A percentile compares a stretch with the other conserved stretches of the same genome.
phyloP scores from a whole-genome alignment of 176 grass and related monocot genomes.

The Elymus sibiricus region DNA sequence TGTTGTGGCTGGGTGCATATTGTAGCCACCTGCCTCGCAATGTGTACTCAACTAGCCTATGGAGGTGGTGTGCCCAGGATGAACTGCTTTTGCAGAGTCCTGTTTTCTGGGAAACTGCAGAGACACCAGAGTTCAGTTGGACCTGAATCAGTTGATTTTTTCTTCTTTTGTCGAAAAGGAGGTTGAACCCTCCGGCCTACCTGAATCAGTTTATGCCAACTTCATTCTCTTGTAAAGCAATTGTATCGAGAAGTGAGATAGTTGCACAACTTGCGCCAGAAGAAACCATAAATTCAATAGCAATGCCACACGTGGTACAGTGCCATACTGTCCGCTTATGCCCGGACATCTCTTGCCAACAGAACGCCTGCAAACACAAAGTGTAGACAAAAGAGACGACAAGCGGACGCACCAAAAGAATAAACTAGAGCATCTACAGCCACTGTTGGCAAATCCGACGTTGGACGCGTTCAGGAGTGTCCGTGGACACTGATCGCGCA shows the following conservation, averaged over 20 bases:
- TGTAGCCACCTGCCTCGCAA: slow-evolving; percentile 12
- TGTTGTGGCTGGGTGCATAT: slow-evolving; percentile 24
- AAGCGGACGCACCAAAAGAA: too few species aligned
- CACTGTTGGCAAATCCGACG: too few species aligned
- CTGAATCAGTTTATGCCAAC: slow-evolving; percentile 9
- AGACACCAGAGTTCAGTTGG: neutral
- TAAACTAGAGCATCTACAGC: too few species aligned
- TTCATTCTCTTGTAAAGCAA: neutral
- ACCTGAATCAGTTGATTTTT: neutral
- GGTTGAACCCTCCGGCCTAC: neutral
- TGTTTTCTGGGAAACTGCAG: neutral
- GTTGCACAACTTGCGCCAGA: neutral
- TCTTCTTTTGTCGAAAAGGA: too few species aligned
- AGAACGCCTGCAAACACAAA: too few species aligned
- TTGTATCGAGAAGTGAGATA: neutral
- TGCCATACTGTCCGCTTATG: neutral
- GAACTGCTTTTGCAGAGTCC: neutral
- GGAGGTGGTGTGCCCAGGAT: neutral
- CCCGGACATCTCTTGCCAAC: neutral
- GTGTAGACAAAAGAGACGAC: too few species aligned
- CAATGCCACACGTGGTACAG: neutral
- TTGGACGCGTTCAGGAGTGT: too few species aligned
- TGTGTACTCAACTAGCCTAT: slow-evolving; percentile 22
- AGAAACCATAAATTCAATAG: neutral
- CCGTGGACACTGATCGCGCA: too few species aligned